phyloP scores from a whole-genome alignment of 2,329 filamentous ascomycete genomes.

The Aspergillus fumigatus region DNA sequence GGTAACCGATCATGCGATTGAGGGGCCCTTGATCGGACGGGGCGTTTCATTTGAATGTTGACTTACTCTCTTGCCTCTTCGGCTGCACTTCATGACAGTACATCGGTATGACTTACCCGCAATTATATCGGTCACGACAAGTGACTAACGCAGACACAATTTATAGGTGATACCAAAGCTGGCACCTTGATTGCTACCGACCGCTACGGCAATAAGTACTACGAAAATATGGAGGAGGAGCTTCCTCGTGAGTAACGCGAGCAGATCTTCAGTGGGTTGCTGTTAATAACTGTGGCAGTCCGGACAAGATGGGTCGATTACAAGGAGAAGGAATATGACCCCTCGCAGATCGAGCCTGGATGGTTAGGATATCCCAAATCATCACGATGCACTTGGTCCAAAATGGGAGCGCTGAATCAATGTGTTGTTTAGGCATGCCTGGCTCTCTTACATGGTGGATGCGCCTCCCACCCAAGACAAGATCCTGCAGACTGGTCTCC shows the following conservation, averaged over 20 bases:
- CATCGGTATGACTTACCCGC: constrained; percentile 34
- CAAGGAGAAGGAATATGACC: constrained; percentile 67
- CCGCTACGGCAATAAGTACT: constrained; percentile 95
- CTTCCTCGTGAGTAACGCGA: constrained; percentile 64
- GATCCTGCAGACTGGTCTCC: constrained; percentile 61
- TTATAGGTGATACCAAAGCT: constrained; percentile 87
- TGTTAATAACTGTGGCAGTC: constrained; percentile 50
- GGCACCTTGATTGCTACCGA: constrained; percentile 81
- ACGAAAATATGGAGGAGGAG: constrained; percentile 85
- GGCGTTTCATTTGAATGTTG: background rate
- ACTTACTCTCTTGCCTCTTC: constrained; percentile 17
- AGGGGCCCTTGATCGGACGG: background rate
- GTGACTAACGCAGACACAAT: constrained; percentile 23
- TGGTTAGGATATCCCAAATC: constrained; percentile 51
- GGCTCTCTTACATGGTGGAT: constrained; percentile 92
- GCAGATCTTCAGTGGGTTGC: constrained; percentile 6
- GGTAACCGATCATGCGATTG: constrained; percentile 11
- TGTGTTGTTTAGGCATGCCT: constrained; percentile 65
- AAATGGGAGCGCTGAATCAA: background rate
- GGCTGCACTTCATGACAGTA: constrained; percentile 27
- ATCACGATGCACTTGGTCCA: background rate
- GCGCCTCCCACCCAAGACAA: constrained; percentile 75
- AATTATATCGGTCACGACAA: background rate
- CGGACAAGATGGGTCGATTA: constrained; percentile 98
- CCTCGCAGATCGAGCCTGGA: constrained; percentile 77